Evolutionary conservation across 805 yeast species (phyloP), one percentile per base, ranked within the genome.

Genomic region (Lachancea lanzarotensis): DNA sequence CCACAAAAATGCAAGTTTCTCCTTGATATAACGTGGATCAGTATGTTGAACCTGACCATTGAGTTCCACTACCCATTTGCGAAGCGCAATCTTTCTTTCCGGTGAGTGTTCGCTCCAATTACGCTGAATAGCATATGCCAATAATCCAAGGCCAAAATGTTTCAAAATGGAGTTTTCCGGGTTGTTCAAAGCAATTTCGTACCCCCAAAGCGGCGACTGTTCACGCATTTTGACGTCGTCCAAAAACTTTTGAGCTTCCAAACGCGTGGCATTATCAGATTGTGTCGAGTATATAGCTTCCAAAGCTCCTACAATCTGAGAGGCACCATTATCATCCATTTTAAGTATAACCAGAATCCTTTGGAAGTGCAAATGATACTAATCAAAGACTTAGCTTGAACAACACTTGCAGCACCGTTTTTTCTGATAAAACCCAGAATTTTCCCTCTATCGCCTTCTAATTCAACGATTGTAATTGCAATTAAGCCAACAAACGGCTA

Each of bases 201-300:
- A 91, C 2, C 97, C 97, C 90, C 95, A 88, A 49, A 70, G 78
- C 0, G 98, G 97, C 17, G 95, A 82, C 59, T 90, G 95, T 9
- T 82, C 84, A 49, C 83, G 81, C 36, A 72, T 67, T 59, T 87
- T 90, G 20, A 91, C 77, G 10, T 78, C 70, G 54, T 89, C 96
- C 27, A 93, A 70, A 52, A 87, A 86, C 61, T 64, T 55, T 55
- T 79, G 83, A 7, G 83, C 83, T 45, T 74, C 73, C 38, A 71
- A 70, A 27, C 84, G 70, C 41, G 76, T 74, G 3, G 65, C 66
- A 58, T 86, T 85, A 33, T 76, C 62, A 2, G 89, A 74, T 48
- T 71, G 72, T 15, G 89, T 78, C 34, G 78, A 78, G 59, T 88
- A 85, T 15, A 87, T 81, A 8, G 82, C 73, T 46, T 79, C 86